Evolutionary conservation across 192 early-diverging fungal genomes (phyloP).

Genomic region (Backusella sp.): DNA sequence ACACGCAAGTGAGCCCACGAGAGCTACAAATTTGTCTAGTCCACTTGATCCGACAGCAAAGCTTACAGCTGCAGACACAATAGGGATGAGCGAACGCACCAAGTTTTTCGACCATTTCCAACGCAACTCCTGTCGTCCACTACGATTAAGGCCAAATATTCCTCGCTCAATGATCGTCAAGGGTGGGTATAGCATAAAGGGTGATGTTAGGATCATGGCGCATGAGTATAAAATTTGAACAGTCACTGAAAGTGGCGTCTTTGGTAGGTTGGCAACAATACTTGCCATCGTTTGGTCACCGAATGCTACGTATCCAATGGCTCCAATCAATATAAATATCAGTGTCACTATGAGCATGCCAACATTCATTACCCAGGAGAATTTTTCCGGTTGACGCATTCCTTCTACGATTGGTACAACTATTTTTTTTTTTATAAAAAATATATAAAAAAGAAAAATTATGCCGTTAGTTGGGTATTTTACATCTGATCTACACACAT

Average conservation of each 20-base stretch:
- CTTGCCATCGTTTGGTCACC: constrained; percentile 75
- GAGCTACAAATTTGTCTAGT: constrained; percentile 81
- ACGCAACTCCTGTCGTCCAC: constrained; percentile 34
- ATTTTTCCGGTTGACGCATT: constrained; percentile 81
- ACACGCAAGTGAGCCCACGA: constrained; percentile 80
- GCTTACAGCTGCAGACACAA: constrained; percentile 61
- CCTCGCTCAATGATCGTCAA: constrained; percentile 75
- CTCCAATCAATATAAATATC: constrained; percentile 72
- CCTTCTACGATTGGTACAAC: constrained; percentile 61
- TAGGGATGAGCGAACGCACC: constrained; percentile 58
- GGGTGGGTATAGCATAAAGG: constrained; percentile 71
- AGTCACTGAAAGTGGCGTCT: constrained; percentile 44
- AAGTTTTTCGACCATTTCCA: constrained; percentile 74
- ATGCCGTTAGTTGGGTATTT: background rate
- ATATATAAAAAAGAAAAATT: constrained; percentile 40
- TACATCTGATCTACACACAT: background rate
- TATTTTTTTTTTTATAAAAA: background rate
- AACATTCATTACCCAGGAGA: constrained; percentile 64
- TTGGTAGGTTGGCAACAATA: constrained; percentile 77
- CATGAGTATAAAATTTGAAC: constrained; percentile 80
- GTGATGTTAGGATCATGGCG: constrained; percentile 75
- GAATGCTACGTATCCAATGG: constrained; percentile 72
- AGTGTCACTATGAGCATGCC: constrained; percentile 62
- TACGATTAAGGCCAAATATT: constrained; percentile 60
- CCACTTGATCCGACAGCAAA: constrained; percentile 62